Evolutionary conservation across 202 grass and related monocot genomes (phyloP), one percentile per base, ranked within the genome.

Genomic region (Carex sylvatica): DNA sequence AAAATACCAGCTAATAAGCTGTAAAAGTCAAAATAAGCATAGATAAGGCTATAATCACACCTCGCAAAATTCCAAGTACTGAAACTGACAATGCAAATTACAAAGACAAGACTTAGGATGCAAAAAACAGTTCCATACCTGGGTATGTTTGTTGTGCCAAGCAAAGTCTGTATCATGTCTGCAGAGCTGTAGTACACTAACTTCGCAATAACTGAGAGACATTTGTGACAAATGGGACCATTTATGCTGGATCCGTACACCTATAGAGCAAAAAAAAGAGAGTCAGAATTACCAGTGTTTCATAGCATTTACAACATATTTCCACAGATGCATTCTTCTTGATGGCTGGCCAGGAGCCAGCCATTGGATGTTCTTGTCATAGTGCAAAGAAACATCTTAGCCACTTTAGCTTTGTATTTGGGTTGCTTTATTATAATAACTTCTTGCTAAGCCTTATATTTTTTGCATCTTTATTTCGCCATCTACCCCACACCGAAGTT

Each of bases 1-100:
- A 97, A 83, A 81, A 94, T 97, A 74, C 91, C 91, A 77, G 94
- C 91, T 82, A 97, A 85, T 69, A 97, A 97, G 84, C 94, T 97
- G 88, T 61, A 82, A 83, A 30, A 64, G 38, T 80, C 8, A 15
- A 14, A 81, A n/a, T 66, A 15, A 64, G 20, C 33, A 66, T 65
- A 81, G 19, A 28, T 19, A 63, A 30, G 38, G 38, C 6, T 28
- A 63, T 30, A 65, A 80, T 61, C 40, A 65, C 16, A 36, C 53
- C 74, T 59, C 52, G 36, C 28, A 77, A 33, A 59, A 59, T 12
- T 77, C 15, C 14, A 6, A 55, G 30, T 77, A 6, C 30, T 12
- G 26, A 64, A 65, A 78, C 54, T 30, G 61, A 65, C 31, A 65
- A 46, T 62, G 54, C 3, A 55, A 14, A 26, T 55, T 38, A 60